A percentile compares a stretch with the other conserved stretches of the same genome.
Evolutionary conservation across 2,329 filamentous ascomycete species (phyloP).

Genomic region (Penicillium thymicola): DNA sequence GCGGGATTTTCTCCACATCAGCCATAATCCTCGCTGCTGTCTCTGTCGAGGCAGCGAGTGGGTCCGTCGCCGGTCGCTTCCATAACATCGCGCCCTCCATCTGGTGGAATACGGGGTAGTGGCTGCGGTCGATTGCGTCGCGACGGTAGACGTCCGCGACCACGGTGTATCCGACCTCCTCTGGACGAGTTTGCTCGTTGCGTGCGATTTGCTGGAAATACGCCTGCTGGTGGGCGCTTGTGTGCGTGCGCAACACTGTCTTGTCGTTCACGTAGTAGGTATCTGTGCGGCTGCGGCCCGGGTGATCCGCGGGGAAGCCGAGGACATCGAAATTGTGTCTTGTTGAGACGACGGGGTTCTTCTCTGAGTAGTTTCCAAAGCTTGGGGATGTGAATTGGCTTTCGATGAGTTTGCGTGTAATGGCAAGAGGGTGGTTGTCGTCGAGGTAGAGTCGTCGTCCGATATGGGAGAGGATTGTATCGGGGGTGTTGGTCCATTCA

Average conservation of each 20-base stretch:
- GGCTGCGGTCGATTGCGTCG: conserved; percentile 89
- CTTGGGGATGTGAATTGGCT: conserved; percentile 72
- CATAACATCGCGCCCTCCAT: conserved; percentile 95
- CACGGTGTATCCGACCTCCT: conserved; percentile 74
- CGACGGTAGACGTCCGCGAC: conserved; percentile 92
- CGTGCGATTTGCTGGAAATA: conserved; percentile 65
- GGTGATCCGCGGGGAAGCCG: conserved; percentile 83
- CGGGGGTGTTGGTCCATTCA: conserved; percentile 78
- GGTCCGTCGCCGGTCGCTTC: conserved; percentile 57
- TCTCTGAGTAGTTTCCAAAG: conserved; percentile 73
- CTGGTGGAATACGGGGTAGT: conserved; percentile 97
- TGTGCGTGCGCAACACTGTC: conserved; percentile 87
- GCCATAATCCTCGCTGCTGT: conserved; percentile 61
- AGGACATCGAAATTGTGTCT: conserved; percentile 95
- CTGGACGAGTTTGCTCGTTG: conserved; percentile 34
- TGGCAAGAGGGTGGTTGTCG: conserved; percentile 81
- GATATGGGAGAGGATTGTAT: conserved; percentile 70
- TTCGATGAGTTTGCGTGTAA: conserved; percentile 90
- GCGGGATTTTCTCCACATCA: conserved; percentile 69
- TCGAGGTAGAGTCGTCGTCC: conserved; percentile 83
- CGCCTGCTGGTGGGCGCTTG: conserved; percentile 87
- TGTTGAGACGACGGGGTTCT: conserved; percentile 80
- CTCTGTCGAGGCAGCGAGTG: conserved; percentile 38
- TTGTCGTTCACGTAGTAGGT: conserved; percentile 90
- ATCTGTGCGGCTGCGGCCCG: conserved; percentile 80